Percentiles rank a stretch among this genome's conserved stretches.
These are phyloP conservation scores for Aspergillus affinis DNA, from an alignment of 495 filamentous ascomycete genomes.

Conservation along the genomic window DNA sequence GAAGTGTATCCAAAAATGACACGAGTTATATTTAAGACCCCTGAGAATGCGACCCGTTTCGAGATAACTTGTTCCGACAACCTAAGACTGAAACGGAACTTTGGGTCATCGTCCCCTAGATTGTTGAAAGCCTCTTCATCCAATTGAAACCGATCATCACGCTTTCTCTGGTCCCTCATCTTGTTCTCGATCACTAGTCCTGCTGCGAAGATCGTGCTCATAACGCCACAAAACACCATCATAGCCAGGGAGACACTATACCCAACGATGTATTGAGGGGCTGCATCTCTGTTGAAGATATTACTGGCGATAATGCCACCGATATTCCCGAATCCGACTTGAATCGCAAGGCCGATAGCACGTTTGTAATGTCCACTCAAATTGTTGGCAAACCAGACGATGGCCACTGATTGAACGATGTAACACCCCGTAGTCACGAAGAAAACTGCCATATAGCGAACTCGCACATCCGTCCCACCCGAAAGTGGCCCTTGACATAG, in stretches of 20 bases:
- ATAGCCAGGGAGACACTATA: constrained; percentile 43
- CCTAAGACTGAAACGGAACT: constrained; percentile 42
- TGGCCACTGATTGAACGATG: constrained; percentile 32
- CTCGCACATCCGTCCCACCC: constrained; percentile 20
- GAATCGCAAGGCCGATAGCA: constrained; percentile 41
- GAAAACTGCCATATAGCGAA: constrained; percentile 45
- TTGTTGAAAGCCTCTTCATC: constrained; percentile 42
- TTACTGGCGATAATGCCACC: constrained; percentile 48
- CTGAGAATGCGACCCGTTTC: background rate
- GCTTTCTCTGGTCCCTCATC: constrained; percentile 47
- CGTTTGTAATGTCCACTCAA: constrained; percentile 54
- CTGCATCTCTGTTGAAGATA: constrained; percentile 42
- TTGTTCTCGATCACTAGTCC: constrained; percentile 48
- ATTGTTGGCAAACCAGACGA: constrained; percentile 49
- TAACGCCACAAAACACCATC: constrained; percentile 38
- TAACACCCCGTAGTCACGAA: constrained; percentile 40
- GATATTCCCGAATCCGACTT: constrained; percentile 46
- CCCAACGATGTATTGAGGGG: constrained; percentile 45
- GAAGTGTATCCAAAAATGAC: background rate
- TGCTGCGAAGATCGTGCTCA: constrained; percentile 36
- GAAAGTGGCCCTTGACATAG: constrained; percentile 27
- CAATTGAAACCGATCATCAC: constrained; percentile 39
- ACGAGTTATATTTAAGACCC: background rate
- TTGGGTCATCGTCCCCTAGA: constrained; percentile 54
- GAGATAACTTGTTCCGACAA: background rate